phyloP scores from a whole-genome alignment of 257 asterid species.

The Nicotiana benthamiana region DNA sequence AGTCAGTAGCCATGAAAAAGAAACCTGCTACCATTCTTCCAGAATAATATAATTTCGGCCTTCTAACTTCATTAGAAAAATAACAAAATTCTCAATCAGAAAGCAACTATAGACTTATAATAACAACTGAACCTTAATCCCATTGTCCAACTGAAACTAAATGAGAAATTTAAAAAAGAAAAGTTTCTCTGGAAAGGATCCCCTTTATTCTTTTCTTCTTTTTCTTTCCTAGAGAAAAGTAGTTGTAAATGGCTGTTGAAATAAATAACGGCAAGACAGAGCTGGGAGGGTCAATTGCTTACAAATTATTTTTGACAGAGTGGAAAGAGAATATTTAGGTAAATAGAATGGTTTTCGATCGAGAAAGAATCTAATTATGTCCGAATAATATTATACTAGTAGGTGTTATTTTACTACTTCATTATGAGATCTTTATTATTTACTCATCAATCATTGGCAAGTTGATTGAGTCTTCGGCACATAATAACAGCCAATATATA shows the following conservation, averaged over 20 bases:
- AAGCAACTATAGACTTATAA: not conserved
- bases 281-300: not conserved
- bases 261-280: not conserved
- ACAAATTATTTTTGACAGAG: not conserved
- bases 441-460: constrained; percentile 5
- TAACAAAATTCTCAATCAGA: not conserved
- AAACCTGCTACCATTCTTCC: not conserved
- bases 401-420: not conserved
- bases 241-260: not conserved
- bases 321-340: constrained; percentile 2
- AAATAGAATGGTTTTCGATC: not conserved
- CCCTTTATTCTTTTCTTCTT: not conserved
- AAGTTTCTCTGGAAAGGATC: not conserved
- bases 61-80: not conserved
- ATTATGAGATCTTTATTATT: not conserved
- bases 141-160: not conserved
- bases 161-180: not conserved
- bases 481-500: not conserved
- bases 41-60: not conserved
- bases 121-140: not conserved
- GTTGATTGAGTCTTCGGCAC: not conserved
- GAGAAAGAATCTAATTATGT: not conserved
- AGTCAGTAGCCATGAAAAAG: not conserved
- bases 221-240: not conserved
- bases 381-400: not conserved